phyloP scores from a whole-genome alignment of 768 basidiomycete species.

The Phaeotremella fagi region DNA sequence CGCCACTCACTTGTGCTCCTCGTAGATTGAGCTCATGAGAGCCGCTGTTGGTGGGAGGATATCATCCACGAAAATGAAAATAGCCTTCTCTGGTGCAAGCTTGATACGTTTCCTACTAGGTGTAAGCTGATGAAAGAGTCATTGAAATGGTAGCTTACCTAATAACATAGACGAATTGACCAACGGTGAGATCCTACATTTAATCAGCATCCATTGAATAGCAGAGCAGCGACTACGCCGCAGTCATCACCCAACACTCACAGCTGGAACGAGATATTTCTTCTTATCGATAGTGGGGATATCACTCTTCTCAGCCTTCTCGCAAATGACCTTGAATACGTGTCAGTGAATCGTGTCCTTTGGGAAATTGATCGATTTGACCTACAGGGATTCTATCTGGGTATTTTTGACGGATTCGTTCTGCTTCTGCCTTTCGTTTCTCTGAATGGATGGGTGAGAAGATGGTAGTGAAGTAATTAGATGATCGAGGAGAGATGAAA shows the following conservation, averaged over 20 bases:
- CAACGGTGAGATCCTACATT: slow-evolving; percentile 86
- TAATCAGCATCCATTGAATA: slow-evolving; percentile 18
- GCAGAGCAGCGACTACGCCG: no score
- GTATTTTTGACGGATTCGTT: slow-evolving; percentile 98
- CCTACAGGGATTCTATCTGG: slow-evolving; percentile 94
- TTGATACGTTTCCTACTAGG: slow-evolving; percentile 85
- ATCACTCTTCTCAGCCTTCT: slow-evolving; percentile 97
- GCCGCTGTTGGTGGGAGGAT: slow-evolving; percentile 97
- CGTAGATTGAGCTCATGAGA: slow-evolving; percentile 97
- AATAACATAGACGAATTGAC: slow-evolving; percentile 99
- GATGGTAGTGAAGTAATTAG: not conserved
- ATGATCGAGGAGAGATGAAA: not conserved
- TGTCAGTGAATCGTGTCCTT: not conserved
- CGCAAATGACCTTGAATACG: slow-evolving; percentile 84
- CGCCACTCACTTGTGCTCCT: slow-evolving; percentile 89
- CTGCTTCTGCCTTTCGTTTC: slow-evolving; percentile 98
- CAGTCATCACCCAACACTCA: no score
- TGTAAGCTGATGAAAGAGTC: not conserved
- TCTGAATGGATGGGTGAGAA: slow-evolving; percentile 53
- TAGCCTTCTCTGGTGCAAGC: slow-evolving; percentile 98
- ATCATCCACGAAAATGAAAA: slow-evolving; percentile 99
- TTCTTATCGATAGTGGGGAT: slow-evolving; percentile 99
- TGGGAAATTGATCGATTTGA: slow-evolving; percentile 22
- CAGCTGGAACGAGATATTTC: slow-evolving; percentile 98
- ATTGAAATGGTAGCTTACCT: slow-evolving; percentile 37